phyloP scores from a whole-genome alignment of 179 eudicot species.

The Beta macrorhiza region DNA sequence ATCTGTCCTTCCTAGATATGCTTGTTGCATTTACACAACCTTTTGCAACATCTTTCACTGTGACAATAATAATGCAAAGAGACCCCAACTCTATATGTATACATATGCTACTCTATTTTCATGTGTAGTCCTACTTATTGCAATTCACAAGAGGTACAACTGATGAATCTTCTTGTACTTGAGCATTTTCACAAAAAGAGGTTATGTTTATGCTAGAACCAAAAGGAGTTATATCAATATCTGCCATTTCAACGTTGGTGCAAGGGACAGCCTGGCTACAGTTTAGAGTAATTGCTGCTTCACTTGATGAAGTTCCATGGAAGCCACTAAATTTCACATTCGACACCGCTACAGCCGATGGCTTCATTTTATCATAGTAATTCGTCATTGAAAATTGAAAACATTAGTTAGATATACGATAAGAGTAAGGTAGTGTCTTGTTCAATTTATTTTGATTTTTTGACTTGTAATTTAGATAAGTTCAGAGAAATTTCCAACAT shows the following conservation, averaged over 20 bases:
- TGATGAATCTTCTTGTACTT: background rate
- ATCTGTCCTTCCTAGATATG: background rate
- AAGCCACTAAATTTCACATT: slow-evolving; percentile 36
- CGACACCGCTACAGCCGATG: slow-evolving; percentile 41
- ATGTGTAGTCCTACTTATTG: background rate
- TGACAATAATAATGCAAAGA: no score
- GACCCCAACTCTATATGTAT: no score
- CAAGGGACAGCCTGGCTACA: slow-evolving; percentile 45
- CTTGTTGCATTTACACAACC: background rate
- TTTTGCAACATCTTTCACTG: no score
- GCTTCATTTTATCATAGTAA: slow-evolving; percentile 10
- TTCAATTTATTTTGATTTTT: no score
- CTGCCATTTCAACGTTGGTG: slow-evolving; percentile 28
- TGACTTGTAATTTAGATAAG: no score
- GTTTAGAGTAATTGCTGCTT: slow-evolving; percentile 39
- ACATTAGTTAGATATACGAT: no score
- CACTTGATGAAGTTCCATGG: slow-evolving; percentile 40
- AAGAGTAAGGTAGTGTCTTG: no score
- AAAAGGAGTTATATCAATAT: slow-evolving; percentile 18
- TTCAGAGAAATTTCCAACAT: no score
- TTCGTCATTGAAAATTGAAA: no score
- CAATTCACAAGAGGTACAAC: slow-evolving; percentile 18
- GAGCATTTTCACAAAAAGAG: slow-evolving; percentile 16
- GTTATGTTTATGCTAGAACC: background rate
- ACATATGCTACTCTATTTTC: no score